Evolutionary conservation across 164 flowering plant species (phyloP).

Genomic region (Macadamia tetraphylla): DNA sequence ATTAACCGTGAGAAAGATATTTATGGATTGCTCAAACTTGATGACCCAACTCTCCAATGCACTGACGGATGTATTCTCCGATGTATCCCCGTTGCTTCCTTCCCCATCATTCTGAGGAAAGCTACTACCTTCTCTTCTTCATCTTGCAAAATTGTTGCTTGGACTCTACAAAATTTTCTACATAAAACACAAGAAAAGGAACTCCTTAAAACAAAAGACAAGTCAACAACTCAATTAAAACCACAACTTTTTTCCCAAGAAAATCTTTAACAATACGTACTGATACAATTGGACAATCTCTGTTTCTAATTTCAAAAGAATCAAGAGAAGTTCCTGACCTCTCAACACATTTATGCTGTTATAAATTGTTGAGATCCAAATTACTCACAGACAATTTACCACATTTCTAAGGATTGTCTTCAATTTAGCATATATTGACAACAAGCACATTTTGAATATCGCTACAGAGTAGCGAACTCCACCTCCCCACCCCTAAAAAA

Average conservation of each 20-base stretch:
- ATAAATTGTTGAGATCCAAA: neutral
- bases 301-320: neutral
- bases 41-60: conserved; percentile 55
- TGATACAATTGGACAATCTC: neutral
- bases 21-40: conserved; percentile 70
- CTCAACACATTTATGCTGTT: neutral
- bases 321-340: neutral
- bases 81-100: conserved; percentile 13
- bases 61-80: conserved; percentile 30
- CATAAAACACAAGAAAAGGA: neutral
- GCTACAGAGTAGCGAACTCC: neutral
- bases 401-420: neutral
- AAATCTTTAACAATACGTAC: neutral
- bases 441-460: neutral
- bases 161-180: conserved; percentile 36
- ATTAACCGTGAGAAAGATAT: conserved; percentile 68
- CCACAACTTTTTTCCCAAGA: neutral
- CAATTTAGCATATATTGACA: no score
- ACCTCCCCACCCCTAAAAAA: no score
- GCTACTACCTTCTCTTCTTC: conserved; percentile 56
- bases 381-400: neutral
- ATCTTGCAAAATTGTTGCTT: conserved; percentile 60
- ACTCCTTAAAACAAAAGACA: neutral
- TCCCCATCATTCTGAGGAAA: conserved; percentile 27
- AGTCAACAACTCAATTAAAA: neutral